These are phyloP conservation scores for Fragaria vesca DNA, from an alignment of 306 rosid species.

Conservation along the genomic window DNA sequence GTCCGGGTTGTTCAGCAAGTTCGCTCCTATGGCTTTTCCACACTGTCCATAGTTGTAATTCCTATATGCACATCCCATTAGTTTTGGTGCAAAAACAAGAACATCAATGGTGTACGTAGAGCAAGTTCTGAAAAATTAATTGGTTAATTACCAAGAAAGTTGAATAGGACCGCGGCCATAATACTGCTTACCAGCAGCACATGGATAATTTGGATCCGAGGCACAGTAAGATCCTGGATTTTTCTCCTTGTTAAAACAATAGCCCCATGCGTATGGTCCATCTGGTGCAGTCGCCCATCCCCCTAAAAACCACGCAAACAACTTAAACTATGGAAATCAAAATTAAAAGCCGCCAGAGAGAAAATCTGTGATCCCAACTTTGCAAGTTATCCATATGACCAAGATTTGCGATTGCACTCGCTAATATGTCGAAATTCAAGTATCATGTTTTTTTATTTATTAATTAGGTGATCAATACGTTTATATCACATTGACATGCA, in stretches of 20 bases:
- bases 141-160: slow-evolving; percentile 21
- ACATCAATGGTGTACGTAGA: neutral
- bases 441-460: too few relatives aligned
- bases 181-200: slow-evolving; percentile 51
- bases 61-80: slow-evolving; percentile 32
- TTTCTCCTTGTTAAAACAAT: slow-evolving; percentile 47
- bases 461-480: too few relatives aligned
- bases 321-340: too few relatives aligned
- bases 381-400: too few relatives aligned
- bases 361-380: too few relatives aligned
- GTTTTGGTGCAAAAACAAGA: neutral
- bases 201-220: slow-evolving; percentile 29
- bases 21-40: slow-evolving; percentile 35
- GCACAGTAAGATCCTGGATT: slow-evolving; percentile 31
- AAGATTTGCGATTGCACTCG: too few relatives aligned
- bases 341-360: too few relatives aligned
- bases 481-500: too few relatives aligned
- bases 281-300: slow-evolving; percentile 66
- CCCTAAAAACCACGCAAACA: slow-evolving; percentile 25
- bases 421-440: too few relatives aligned
- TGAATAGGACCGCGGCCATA: slow-evolving; percentile 79
- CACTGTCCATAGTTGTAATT: slow-evolving; percentile 63
- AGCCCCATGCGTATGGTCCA: slow-evolving; percentile 68
- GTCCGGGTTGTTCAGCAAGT: slow-evolving; percentile 51
- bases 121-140: neutral